Evolutionary conservation across 495 filamentous ascomycete genomes (phyloP), one percentile per base, ranked within the genome.

Genomic region (Annulohypoxylon bovei): DNA sequence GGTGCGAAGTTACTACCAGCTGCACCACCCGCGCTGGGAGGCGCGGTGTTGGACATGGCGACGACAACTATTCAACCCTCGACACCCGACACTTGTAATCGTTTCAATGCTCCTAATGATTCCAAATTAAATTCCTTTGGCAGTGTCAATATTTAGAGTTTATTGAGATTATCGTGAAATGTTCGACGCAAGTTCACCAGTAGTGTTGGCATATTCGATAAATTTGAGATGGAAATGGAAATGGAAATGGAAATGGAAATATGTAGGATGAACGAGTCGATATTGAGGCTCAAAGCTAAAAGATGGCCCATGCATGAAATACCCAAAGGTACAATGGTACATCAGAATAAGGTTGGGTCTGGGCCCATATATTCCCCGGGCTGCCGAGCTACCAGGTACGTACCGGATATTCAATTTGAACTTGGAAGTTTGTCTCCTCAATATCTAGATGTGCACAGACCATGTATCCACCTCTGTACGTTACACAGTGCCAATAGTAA

Each of bases 21-120:
- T 56, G 72, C 59, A 60, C 54, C 69, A 18, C 75, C 75, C 63
- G 72, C 75, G 22, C 60, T 56, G 16, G 67, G 56, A 2, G 69
- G 69, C 18, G 42, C 75, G 12, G 67, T 6, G 37, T 59, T 60
- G 7, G 75, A 77, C 75, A 77, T 77, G 40, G 39, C 35, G n/a
- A 47, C 18, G 4, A 40, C n/a, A n/a, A n/a, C n/a, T n/a, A n/a
- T n/a, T n/a, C n/a, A n/a, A n/a, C n/a, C n/a, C n/a, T n/a, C n/a
- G n/a, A n/a, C n/a, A 25, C n/a, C 30, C 60, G 23, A 53, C 6
- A 14, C 30, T 18, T 30, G 60, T 46, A 42, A 4, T 12, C 37
- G n/a, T 32, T 4, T 8, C 35, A 5, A 11, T 39, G 35, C 35
- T 39, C 7, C 35, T 39, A 7, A n/a, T 11, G 14, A n/a, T 9